Evolutionary conservation across 1,284 basidiomycete species (phyloP).

Genomic region (Trichosporon inkin): DNA sequence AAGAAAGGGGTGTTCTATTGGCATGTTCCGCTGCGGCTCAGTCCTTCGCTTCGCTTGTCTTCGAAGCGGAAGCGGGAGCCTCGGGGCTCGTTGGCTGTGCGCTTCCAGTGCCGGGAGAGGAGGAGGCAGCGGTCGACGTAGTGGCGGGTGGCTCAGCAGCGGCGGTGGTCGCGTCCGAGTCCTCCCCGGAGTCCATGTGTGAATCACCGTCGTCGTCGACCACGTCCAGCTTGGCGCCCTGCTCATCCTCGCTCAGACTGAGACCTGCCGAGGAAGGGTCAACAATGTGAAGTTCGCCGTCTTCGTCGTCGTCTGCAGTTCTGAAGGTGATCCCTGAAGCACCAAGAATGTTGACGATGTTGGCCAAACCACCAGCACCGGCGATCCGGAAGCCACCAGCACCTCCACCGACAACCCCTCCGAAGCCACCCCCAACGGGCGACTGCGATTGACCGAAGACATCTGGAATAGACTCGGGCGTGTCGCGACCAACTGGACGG

Average conservation of each 20-base stretch:
- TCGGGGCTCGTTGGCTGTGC: not conserved
- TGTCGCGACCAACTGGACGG: constrained; percentile 55
- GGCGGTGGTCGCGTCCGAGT: constrained; percentile 59
- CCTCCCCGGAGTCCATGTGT: constrained; percentile 56
- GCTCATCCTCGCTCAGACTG: constrained; percentile 12
- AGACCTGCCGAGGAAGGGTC: constrained; percentile 14
- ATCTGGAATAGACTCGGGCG: constrained; percentile 52
- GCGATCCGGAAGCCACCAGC: constrained; percentile 41
- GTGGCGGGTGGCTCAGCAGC: constrained; percentile 20
- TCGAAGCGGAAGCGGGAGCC: not conserved
- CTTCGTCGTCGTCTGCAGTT: constrained; percentile 39
- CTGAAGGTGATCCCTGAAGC: constrained; percentile 44
- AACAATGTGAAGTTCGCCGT: constrained; percentile 32
- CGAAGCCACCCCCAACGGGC: constrained; percentile 14
- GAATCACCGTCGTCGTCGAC: constrained; percentile 55
- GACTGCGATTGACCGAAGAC: constrained; percentile 39
- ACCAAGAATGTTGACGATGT: constrained; percentile 47
- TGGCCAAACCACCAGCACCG: constrained; percentile 43
- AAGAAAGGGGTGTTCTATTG: not conserved
- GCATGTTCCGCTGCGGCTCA: not conserved
- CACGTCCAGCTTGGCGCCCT: constrained; percentile 23
- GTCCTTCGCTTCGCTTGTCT: constrained; percentile 4
- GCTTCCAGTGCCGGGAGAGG: constrained; percentile 19
- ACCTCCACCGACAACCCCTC: constrained; percentile 28
- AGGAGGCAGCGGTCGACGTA: constrained; percentile 27